These are phyloP conservation scores for Yarrowia sp. DNA, from an alignment of 805 yeast genomes.

Conservation along the genomic window DNA sequence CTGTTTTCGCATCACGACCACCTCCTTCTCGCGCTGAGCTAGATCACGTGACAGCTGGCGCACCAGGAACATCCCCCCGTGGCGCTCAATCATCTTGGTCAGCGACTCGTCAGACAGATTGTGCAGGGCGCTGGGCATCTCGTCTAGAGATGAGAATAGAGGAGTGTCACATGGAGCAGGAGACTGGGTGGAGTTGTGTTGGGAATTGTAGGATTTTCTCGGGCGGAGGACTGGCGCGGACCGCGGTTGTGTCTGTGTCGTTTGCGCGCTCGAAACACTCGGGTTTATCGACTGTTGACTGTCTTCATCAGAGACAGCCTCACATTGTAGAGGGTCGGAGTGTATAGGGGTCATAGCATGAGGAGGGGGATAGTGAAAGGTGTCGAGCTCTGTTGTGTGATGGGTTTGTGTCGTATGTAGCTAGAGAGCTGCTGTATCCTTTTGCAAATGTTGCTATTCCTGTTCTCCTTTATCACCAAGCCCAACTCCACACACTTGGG, in stretches of 20 bases:
- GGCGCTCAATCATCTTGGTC: slow-evolving; percentile 48
- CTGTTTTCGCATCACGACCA: slow-evolving; percentile 51
- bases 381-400: neutral
- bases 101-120: slow-evolving; percentile 49
- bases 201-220: slow-evolving; percentile 1
- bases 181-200: neutral
- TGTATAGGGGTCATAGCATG: slow-evolving; percentile 16
- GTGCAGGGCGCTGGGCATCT: slow-evolving; percentile 53
- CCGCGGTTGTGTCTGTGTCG: slow-evolving; percentile 1
- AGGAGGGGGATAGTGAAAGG: neutral
- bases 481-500: slow-evolving; percentile 1
- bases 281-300: neutral
- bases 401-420: neutral
- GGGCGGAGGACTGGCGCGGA: slow-evolving; percentile 1
- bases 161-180: slow-evolving; percentile 1
- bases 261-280: neutral
- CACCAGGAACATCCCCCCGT: slow-evolving; percentile 52
- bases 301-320: slow-evolving; percentile 13
- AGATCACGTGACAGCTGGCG: slow-evolving; percentile 59
- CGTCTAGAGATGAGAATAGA: slow-evolving; percentile 19
- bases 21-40: slow-evolving; percentile 57
- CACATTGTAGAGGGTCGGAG: slow-evolving; percentile 18
- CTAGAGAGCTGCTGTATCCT: no score
- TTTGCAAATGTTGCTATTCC: neutral
- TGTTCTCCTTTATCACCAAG: neutral